Conservation (phyloP, 106 monocot species). For the Dendrobium huoshanense region DNA sequence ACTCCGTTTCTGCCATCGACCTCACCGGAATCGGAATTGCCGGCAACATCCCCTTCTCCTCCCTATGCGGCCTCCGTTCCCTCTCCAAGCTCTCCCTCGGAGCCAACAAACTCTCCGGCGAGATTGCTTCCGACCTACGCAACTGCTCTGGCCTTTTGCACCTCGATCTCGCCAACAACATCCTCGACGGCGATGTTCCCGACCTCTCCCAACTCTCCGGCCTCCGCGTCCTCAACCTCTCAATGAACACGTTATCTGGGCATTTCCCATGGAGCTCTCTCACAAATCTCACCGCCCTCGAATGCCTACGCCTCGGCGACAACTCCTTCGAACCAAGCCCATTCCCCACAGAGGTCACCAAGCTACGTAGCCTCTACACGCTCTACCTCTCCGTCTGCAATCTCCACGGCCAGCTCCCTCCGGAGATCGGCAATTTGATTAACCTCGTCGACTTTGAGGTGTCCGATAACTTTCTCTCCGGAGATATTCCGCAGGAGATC, state of each 20-base stretch:
- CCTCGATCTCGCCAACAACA: constrained; percentile 61
- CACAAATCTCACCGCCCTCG: background rate
- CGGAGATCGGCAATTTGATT: constrained; percentile 6
- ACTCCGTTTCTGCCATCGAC: constrained; percentile 27
- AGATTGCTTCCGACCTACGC: constrained; percentile 20
- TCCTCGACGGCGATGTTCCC: constrained; percentile 45
- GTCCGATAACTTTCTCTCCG: constrained; percentile 41
- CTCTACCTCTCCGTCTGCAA: constrained; percentile 16
- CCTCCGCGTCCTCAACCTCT: constrained; percentile 18
- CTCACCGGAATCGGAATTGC: constrained; percentile 11
- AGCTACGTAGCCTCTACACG: background rate
- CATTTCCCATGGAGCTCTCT: constrained; percentile 16
- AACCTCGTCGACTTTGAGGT: constrained; percentile 35
- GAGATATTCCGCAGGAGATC: constrained; percentile 14
- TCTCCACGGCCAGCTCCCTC: constrained; percentile 6
- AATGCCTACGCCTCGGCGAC: constrained; percentile 8
- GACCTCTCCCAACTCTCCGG: constrained; percentile 42
- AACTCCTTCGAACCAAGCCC: constrained; percentile 11
- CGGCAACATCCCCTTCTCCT: constrained; percentile 25
- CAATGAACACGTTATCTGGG: background rate
- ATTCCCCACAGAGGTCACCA: constrained; percentile 7
- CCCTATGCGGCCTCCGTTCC: constrained; percentile 17
- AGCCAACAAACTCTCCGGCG: constrained; percentile 33
- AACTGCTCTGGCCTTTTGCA: constrained; percentile 34
- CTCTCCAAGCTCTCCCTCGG: constrained; percentile 23